Evolutionary conservation across 2,329 filamentous ascomycete species (phyloP), one percentile per base, ranked within the genome.

Genomic region (Alternaria burnsii): DNA sequence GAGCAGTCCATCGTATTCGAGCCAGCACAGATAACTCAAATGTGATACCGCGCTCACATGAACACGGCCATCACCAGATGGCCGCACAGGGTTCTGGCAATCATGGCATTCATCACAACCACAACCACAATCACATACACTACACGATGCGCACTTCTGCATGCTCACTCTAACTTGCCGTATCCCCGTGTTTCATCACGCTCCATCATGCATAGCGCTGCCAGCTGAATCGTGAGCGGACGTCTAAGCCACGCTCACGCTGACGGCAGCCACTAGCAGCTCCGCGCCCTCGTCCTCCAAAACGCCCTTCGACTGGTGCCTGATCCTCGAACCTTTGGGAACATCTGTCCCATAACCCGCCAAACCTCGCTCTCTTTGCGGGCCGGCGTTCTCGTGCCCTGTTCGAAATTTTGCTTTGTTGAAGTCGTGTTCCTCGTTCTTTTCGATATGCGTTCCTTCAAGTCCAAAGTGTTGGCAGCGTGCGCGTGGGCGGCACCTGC

Each of bases 371-470:
- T 63, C 60, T 63, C 52, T 58, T 58, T 69, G 64, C 65, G 59
- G 50, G 62, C 47, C 52, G 51, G 65, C 24, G 36, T 66, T 24
- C 30, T 38, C 41, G 52, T 59, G 50, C 58, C 50, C 59, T 60
- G 52, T 43, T 24, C 36, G 48, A 14, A 38, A 16, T 50, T 52
- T 55, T 43, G 12, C 43, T 59, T 58, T 34, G 52, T 60, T 28
- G 56, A 16, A n/a, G 28, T 40, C 36, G 41, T 65, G 64, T 62
- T 32, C 48, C n/a, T 55, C 52, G 58, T 48, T 38, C 28, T 59
- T 53, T 46, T 54, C 60, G 59, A 32, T 9, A 78, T 78, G 76
- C 73, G 66, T 50, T 72, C 71, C 54, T 72, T 75, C 65, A 76
- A 69, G 58, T 69, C 67, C 26, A 77, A 73, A 65, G 32, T 74